phyloP scores from a whole-genome alignment of 2,329 filamentous ascomycete genomes.

The Cytospora piceae region DNA sequence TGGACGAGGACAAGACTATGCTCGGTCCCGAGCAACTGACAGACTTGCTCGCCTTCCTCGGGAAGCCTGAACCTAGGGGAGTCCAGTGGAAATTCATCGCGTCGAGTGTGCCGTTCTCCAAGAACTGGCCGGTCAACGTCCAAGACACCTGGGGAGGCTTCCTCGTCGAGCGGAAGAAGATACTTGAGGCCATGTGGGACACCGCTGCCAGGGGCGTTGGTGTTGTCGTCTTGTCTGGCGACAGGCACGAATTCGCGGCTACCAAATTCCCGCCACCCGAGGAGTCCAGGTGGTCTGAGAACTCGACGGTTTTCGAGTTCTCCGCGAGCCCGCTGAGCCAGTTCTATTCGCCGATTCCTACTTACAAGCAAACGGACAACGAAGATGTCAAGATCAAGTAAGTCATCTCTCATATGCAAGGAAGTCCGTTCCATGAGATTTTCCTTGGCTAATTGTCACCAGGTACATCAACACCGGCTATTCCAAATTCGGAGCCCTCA shows the following conservation, averaged over 20 bases:
- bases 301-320: conserved; percentile 81
- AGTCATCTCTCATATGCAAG: conserved; percentile 40
- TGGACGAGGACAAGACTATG: conserved; percentile 78
- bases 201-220: conserved; percentile 75
- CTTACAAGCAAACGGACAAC: conserved; percentile 79
- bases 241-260: conserved; percentile 95
- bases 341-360: conserved; percentile 86
- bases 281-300: conserved; percentile 64
- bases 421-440: neutral
- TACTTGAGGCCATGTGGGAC: conserved; percentile 93
- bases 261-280: conserved; percentile 73
- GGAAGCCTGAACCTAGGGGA: conserved; percentile 70
- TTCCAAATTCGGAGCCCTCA: conserved; percentile 84
- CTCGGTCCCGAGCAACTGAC: conserved; percentile 77
- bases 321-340: conserved; percentile 89
- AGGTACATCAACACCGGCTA: conserved; percentile 83
- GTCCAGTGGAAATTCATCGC: conserved; percentile 94
- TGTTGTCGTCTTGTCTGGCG: conserved; percentile 83
- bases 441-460: conserved; percentile 17
- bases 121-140: conserved; percentile 91
- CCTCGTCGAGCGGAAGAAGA: conserved; percentile 72
- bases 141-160: conserved; percentile 96
- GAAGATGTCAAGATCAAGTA: conserved; percentile 86
- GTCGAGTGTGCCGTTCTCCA: conserved; percentile 91
- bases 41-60: conserved; percentile 79